These are phyloP conservation scores for Aurinia saxatilis DNA, from an alignment of 345 rosid species.

Conservation along the genomic window DNA sequence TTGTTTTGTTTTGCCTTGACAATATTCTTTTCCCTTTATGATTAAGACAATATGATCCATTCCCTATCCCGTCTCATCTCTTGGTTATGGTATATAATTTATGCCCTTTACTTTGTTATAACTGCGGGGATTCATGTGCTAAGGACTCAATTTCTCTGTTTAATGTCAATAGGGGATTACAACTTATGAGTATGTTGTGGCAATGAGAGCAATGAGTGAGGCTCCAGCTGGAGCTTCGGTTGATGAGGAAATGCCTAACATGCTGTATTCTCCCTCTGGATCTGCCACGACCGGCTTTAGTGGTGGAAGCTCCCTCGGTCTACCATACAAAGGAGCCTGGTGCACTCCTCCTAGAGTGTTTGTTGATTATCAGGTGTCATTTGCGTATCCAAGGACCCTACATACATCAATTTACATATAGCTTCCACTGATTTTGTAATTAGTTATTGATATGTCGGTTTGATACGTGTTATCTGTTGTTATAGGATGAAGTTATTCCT, in stretches of 20 bases:
- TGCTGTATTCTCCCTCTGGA: slow-evolving; percentile 83
- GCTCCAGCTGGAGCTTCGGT: slow-evolving; percentile 73
- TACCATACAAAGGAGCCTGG: slow-evolving; percentile 89
- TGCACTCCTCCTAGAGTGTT: slow-evolving; percentile 98
- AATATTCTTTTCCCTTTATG: neutral
- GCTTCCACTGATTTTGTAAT: neutral
- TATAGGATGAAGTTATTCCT: slow-evolving; percentile 92
- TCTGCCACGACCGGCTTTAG: slow-evolving; percentile 92
- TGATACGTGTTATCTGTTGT: neutral
- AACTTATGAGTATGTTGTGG: slow-evolving; percentile 94
- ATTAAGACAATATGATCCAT: neutral
- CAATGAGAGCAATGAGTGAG: slow-evolving; percentile 98
- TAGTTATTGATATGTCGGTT: neutral
- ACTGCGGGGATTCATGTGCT: neutral
- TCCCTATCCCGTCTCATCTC: neutral
- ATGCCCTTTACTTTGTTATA: neutral
- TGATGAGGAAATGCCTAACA: slow-evolving; percentile 71
- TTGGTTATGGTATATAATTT: neutral
- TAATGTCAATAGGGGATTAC: slow-evolving; percentile 62
- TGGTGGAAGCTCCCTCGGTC: slow-evolving; percentile 90
- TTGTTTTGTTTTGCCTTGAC: neutral
- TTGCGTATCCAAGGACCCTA: neutral
- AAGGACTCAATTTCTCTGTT: neutral
- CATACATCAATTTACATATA: neutral
- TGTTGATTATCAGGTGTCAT: slow-evolving; percentile 90